Evolutionary conservation across 148 eudicot species (phyloP).

Genomic region (Rhododendron molle): DNA sequence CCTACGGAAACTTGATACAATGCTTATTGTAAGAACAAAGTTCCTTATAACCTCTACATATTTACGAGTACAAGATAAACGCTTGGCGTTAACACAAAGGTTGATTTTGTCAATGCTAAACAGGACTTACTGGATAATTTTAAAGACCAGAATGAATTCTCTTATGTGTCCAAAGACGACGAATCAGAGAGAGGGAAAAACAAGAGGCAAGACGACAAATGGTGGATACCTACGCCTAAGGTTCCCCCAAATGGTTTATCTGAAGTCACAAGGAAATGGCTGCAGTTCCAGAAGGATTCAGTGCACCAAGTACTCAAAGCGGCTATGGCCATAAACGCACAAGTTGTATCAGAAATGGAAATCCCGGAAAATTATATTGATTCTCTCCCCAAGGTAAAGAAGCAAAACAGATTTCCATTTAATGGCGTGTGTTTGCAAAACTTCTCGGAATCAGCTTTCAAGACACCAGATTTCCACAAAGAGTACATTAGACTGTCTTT

Average conservation of each 20-base stretch:
- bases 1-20: slow-evolving; percentile 64
- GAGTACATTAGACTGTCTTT: background rate
- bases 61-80: background rate
- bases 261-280: slow-evolving; percentile 51
- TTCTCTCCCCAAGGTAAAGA: slow-evolving; percentile 61
- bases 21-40: slow-evolving; percentile 55
- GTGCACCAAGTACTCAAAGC: slow-evolving; percentile 79
- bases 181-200: slow-evolving; percentile 30
- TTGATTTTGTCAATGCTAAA: background rate
- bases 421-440: background rate
- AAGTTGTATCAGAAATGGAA: slow-evolving; percentile 62
- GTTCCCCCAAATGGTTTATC: slow-evolving; percentile 66
- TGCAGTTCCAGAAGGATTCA: slow-evolving; percentile 62
- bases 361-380: slow-evolving; percentile 74
- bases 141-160: slow-evolving; percentile 62
- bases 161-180: slow-evolving; percentile 51
- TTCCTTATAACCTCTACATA: background rate
- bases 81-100: background rate
- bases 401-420: background rate
- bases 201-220: slow-evolving; percentile 51
- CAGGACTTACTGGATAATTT: slow-evolving; percentile 69
- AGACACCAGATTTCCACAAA: background rate
- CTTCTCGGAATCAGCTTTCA: background rate
- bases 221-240: slow-evolving; percentile 79
- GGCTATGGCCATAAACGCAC: slow-evolving; percentile 81